phyloP scores from a whole-genome alignment of 805 yeast species.

The Kluyveromyces dobzhanskii region DNA sequence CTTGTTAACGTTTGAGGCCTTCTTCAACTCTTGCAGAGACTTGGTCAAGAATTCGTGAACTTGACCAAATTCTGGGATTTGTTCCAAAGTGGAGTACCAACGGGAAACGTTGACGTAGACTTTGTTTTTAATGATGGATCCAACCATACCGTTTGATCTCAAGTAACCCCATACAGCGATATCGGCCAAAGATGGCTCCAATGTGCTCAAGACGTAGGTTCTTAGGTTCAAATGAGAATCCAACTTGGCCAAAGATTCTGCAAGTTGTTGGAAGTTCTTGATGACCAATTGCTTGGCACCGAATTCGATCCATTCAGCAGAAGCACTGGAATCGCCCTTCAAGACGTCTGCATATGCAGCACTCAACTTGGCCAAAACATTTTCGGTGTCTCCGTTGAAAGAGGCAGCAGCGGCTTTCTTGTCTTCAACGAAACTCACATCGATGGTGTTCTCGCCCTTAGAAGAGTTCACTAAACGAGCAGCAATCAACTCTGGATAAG shows the following conservation, averaged over 20 bases:
- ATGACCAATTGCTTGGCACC: conserved; percentile 61
- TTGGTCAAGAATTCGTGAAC: conserved; percentile 59
- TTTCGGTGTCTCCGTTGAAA: conserved; percentile 38
- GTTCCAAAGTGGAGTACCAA: conserved; percentile 79
- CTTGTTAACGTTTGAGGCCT: conserved; percentile 53
- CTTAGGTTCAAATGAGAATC: conserved; percentile 81
- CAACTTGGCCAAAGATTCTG: conserved; percentile 67
- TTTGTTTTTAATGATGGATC: conserved; percentile 78
- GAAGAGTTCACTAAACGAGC: conserved; percentile 60
- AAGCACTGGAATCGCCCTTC: conserved; percentile 23
- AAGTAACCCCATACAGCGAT: conserved; percentile 88
- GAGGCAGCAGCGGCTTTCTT: conserved; percentile 48
- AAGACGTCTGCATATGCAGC: conserved; percentile 42
- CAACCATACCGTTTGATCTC: conserved; percentile 89
- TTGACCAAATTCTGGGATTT: conserved; percentile 58
- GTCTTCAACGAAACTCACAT: conserved; percentile 63
- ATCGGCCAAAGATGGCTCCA: conserved; percentile 67
- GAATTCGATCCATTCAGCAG: conserved; percentile 58
- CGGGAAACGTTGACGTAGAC: conserved; percentile 82
- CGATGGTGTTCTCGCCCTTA: conserved; percentile 39
- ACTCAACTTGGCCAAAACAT: conserved; percentile 43
- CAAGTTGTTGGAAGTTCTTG: conserved; percentile 82
- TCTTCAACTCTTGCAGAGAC: conserved; percentile 66
- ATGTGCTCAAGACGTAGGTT: conserved; percentile 60
- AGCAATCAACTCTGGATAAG: conserved; percentile 72